Base-by-base conservation (phyloP, 805 yeast species). In the Candida hungchunana region DNA sequence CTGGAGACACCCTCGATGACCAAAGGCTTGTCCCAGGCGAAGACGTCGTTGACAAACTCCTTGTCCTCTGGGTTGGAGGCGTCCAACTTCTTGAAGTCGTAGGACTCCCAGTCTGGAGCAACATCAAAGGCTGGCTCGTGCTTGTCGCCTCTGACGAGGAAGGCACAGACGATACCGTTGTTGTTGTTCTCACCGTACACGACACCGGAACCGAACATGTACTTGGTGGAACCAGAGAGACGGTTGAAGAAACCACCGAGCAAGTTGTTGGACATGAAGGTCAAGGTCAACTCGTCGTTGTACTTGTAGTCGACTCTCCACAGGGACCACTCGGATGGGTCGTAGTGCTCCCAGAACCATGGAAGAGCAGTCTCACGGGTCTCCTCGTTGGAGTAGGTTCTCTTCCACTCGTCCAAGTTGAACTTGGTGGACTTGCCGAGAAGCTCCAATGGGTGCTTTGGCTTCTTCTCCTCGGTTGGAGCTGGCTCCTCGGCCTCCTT, bases 51-150 rank as follows among this genome's bases (percentile, higher is more conserved):
- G 56, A 93, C 66, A 59, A 86, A 85, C 47, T 72, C 84, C 67
- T 74, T 81, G 73, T 75, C 85, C 61, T 77, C 93, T 51, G 75
- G 77, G 52, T 77, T 76, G 56, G 87, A 55, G 44, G 82, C 75
- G 62, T 90, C 97, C 59, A 90, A 73, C 73, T 85, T 80, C 61
- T 77, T 69, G 83, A 76, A 87, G 42, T 63, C 60, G 73, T 86
- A 90, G 32, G 96, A 86, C 72, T 90, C 97, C 95, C 95, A 88
- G 71, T 93, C 98, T 66, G 98, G 97, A 60, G 97, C 98, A 65
- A 93, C 97, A 50, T 90, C 84, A 60, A 90, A 87, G 47, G 96
- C 98, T 65, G 97, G 95, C 39, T 55, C 75, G 61, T 55, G 69
- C 45, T 90, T 96, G 69, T 90, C 86, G 58, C 98, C 98, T 73